Evolutionary conservation across 2,329 filamentous ascomycete genomes (phyloP), one percentile per base, ranked within the genome.

Genomic region (Ampelomyces quisqualis): DNA sequence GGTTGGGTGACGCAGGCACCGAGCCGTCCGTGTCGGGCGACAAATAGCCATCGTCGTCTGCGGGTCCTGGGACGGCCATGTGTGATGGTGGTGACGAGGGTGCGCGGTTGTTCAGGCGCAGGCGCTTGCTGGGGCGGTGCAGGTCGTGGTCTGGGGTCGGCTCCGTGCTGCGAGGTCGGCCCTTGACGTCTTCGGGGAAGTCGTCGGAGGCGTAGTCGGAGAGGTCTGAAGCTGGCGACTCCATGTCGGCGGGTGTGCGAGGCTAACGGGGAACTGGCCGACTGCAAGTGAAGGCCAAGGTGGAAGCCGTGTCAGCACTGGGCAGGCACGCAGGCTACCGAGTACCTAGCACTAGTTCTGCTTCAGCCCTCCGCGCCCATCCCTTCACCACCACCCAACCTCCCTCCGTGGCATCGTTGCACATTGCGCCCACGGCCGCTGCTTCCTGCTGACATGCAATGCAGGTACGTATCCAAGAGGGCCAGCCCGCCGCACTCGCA

Each of bases 21-120:
- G 64, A 90, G 67, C 89, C 89, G 22, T 88, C 90, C 34, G 88
- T 94, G 70, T 98, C 93, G 38, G 88, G 89, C 6, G 90, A 95
- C 45, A 97, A 84, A 38, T 90, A 86, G 36, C 81, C 71, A 54
- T 78, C 54, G 29, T 60, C 58, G 15, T 62, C 29, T 11, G 18
- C 64, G 17, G 39, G 38, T 10, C 40, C 31, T 31, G 40, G 45
- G 22, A 47, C 44, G 33, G 38, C 50, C 38, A 40, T 39, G 34
- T 38, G 46, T 33, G 48, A 55, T 47, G 45, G 69, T 58, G 68
- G 49, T 64, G 48, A 51, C 2, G 62, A 64, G 57, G 46, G 67
- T 21, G 60, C 57, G 53, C 55, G 62, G 10, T 55, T 45, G 59
- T 62, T 72, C 22, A 66, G 56, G 29, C 63, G 62, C 36, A 58